These are phyloP conservation scores for Microbotryum violaceum DNA, from an alignment of 1,284 basidiomycete genomes.

Conservation along the genomic window DNA sequence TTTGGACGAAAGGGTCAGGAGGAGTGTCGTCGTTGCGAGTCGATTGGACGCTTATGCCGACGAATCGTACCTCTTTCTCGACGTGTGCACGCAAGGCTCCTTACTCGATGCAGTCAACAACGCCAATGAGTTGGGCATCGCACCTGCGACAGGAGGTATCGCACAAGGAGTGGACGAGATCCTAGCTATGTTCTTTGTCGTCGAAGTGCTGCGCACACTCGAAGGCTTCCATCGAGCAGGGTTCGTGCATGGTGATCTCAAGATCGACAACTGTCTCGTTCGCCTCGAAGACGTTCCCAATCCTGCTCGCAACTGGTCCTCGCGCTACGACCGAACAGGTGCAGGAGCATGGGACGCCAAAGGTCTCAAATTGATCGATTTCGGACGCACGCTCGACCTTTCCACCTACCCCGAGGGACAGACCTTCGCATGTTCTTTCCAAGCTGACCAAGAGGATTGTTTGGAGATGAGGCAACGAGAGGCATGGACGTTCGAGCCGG, in stretches of 20 bases:
- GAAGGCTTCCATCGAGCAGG: constrained; percentile 72
- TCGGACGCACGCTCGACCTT: constrained; percentile 86
- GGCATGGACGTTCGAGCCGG: constrained; percentile 88
- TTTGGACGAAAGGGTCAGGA: constrained; percentile 52
- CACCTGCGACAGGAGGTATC: constrained; percentile 38
- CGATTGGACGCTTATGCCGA: constrained; percentile 70
- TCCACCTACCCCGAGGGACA: constrained; percentile 68
- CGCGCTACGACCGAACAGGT: constrained; percentile 66
- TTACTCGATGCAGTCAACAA: constrained; percentile 89
- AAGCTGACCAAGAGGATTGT: constrained; percentile 78
- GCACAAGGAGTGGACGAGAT: constrained; percentile 68
- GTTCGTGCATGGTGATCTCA: constrained; percentile 95
- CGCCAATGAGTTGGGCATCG: constrained; percentile 59
- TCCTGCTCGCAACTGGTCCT: constrained; percentile 59
- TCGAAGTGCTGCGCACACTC: constrained; percentile 77
- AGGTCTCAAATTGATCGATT: constrained; percentile 90
- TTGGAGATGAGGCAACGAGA: constrained; percentile 72
- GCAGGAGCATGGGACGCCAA: constrained; percentile 75
- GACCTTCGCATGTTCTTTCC: constrained; percentile 80
- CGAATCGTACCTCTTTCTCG: constrained; percentile 83
- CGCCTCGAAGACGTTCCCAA: constrained; percentile 67
- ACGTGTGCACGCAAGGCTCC: constrained; percentile 83
- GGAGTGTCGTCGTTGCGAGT: constrained; percentile 58
- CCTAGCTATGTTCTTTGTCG: constrained; percentile 87
- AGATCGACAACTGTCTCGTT: constrained; percentile 97